These are phyloP conservation scores for Favolaschia claudopus DNA, from an alignment of 768 basidiomycete species.

Conservation along the genomic window DNA sequence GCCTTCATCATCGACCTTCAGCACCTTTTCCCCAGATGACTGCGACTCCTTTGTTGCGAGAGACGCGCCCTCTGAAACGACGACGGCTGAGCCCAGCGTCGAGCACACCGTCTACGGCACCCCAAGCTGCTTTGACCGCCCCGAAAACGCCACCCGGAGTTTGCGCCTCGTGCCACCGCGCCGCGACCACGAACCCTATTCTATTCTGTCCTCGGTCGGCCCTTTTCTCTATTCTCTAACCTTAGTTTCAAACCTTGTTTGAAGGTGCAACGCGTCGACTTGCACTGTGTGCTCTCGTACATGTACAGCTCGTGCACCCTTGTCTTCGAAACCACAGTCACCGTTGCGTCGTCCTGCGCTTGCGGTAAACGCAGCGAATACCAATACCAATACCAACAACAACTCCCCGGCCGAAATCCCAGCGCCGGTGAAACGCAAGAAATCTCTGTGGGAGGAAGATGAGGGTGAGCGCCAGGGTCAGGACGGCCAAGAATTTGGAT, in stretches of 20 bases:
- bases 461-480: constrained; percentile 12
- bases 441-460: constrained; percentile 34
- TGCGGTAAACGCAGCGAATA: constrained; percentile 35
- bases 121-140: too few relatives aligned
- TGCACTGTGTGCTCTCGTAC: constrained; percentile 54
- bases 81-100: too few relatives aligned
- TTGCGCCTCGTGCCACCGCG: constrained; percentile 25
- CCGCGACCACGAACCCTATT: constrained; percentile 1
- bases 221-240: background rate
- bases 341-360: constrained; percentile 37
- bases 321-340: constrained; percentile 37
- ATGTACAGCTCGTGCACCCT: constrained; percentile 47
- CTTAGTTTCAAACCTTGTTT: background rate
- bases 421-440: constrained; percentile 32
- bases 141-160: background rate
- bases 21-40: too few relatives aligned
- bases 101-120: too few relatives aligned
- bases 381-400: constrained; percentile 24
- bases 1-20: too few relatives aligned
- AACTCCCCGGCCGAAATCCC: background rate
- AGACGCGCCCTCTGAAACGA: too few relatives aligned
- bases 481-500: constrained; percentile 23
- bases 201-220: constrained; percentile 9
- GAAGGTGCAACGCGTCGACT: constrained; percentile 47
- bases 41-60: too few relatives aligned